These are phyloP conservation scores for Stephania cephalantha DNA, from an alignment of 164 flowering plant genomes.

Conservation along the genomic window DNA sequence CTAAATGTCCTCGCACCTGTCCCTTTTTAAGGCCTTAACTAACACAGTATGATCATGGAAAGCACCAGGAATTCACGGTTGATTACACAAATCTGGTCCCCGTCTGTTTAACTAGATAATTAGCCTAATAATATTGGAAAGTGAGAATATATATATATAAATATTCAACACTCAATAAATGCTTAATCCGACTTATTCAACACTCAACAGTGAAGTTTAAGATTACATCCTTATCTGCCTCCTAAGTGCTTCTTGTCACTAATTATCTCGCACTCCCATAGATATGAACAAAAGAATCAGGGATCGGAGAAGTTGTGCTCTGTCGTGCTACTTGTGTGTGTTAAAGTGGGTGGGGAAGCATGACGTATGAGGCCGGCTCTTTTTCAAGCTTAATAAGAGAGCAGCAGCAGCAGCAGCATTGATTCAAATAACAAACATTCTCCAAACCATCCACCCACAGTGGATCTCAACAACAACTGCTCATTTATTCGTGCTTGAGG, in stretches of 20 bases:
- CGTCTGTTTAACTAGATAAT: too few species aligned
- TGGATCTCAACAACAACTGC: neutral
- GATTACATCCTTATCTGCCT: neutral
- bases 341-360: neutral
- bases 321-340: neutral
- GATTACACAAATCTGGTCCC: too few species aligned
- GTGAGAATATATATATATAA: too few species aligned
- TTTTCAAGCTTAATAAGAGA: neutral
- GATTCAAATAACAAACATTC: neutral
- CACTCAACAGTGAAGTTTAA: neutral
- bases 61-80: too few species aligned
- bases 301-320: neutral
- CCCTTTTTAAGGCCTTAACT: too few species aligned
- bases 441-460: neutral
- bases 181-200: too few species aligned
- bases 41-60: too few species aligned
- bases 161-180: too few species aligned
- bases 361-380: neutral
- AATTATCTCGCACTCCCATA: neutral
- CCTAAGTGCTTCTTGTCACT: neutral
- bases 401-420: neutral
- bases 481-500: neutral
- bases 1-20: too few species aligned
- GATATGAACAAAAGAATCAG: neutral
- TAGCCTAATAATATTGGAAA: too few species aligned